Evolutionary conservation across 768 basidiomycete genomes (phyloP).

Genomic region (Boletus reticuloceps): DNA sequence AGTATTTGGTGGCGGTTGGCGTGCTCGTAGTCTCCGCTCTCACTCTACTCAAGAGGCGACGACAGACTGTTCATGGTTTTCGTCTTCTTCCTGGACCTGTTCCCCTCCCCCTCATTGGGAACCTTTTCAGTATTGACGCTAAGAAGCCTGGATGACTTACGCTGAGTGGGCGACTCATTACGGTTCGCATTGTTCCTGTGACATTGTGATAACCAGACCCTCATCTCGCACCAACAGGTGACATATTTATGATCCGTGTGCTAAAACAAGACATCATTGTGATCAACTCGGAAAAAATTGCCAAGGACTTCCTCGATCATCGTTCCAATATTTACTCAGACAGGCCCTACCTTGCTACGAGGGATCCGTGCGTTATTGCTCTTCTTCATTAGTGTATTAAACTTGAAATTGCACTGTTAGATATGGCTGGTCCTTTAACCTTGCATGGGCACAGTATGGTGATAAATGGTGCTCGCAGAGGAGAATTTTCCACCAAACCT

Average conservation of each 20-base stretch:
- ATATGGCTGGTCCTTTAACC: constrained; percentile 21
- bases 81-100: constrained; percentile 17
- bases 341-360: constrained; percentile 14
- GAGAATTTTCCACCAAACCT: constrained; percentile 21
- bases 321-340: constrained; percentile 29
- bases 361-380: constrained; percentile 9
- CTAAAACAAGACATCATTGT: constrained; percentile 23
- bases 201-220: not conserved
- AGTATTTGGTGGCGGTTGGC: not conserved
- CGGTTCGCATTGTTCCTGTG: constrained; percentile 1
- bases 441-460: constrained; percentile 17
- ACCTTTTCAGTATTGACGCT: constrained; percentile 13
- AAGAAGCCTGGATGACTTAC: constrained; percentile 21
- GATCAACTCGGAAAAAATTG: constrained; percentile 25
- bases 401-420: not conserved
- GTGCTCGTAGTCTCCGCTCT: not conserved
- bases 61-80: not conserved
- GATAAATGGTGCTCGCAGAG: constrained; percentile 24
- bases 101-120: constrained; percentile 17
- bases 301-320: constrained; percentile 28
- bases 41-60: not conserved
- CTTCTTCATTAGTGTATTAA: not conserved
- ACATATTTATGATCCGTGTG: constrained; percentile 19
- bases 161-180: constrained; percentile 17
- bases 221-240: constrained; percentile 7